Conservation (phyloP, 176 grass and related monocot species). For the Pontederia crassipes region DNA sequence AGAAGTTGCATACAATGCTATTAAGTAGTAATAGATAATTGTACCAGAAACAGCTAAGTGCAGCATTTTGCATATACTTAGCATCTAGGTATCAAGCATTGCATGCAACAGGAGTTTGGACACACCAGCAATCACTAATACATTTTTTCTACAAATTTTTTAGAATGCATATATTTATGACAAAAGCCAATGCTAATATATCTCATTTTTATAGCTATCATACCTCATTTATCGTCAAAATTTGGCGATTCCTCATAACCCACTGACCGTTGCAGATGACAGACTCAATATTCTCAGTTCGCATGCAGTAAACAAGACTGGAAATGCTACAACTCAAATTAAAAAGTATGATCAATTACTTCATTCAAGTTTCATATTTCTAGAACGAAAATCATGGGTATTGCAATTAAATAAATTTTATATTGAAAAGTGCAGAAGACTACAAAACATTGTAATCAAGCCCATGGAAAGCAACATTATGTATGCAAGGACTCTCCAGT, state of each 20-base stretch:
- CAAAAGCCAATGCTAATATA: not conserved
- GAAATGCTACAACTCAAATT: conserved; percentile 28
- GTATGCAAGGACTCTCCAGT: too few species aligned
- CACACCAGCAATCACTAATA: not conserved
- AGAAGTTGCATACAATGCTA: too few species aligned
- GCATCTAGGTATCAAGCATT: too few species aligned
- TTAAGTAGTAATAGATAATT: too few species aligned
- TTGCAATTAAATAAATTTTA: too few species aligned
- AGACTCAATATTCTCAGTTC: conserved; percentile 44
- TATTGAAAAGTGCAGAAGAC: too few species aligned
- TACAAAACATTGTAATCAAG: too few species aligned
- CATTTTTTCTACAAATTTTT: not conserved
- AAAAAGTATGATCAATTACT: conserved; percentile 3
- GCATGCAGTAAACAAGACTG: conserved; percentile 39
- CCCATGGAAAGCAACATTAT: too few species aligned
- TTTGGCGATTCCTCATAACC: conserved; percentile 41
- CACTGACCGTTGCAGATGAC: conserved; percentile 49
- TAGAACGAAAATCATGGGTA: not conserved
- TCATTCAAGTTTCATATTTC: not conserved
- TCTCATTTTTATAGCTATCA: conserved; percentile 1
- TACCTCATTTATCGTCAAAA: conserved; percentile 37
- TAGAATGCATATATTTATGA: not conserved
- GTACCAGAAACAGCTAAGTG: too few species aligned
- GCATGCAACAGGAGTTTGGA: too few species aligned
- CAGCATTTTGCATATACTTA: too few species aligned